Evolutionary conservation across 495 filamentous ascomycete genomes (phyloP).

Genomic region (Aspergillus conjunctus): DNA sequence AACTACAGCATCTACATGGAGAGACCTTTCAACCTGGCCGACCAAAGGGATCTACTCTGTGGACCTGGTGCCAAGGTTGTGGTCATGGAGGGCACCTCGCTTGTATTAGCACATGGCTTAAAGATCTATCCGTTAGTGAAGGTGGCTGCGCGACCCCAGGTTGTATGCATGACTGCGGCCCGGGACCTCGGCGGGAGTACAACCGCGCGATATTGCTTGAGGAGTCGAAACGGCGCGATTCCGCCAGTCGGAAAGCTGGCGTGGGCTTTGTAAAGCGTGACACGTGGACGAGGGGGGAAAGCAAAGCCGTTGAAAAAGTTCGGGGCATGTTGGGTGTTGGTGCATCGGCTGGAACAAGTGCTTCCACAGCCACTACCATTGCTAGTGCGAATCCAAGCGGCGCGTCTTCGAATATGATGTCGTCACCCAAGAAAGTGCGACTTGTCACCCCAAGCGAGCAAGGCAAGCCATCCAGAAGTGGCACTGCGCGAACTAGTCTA

Average conservation of each 20-base stretch:
- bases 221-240: constrained; percentile 44
- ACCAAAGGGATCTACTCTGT: constrained; percentile 46
- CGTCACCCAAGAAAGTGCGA: constrained; percentile 51
- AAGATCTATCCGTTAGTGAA: constrained; percentile 55
- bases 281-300: constrained; percentile 46
- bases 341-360: constrained; percentile 26
- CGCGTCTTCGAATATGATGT: constrained; percentile 35
- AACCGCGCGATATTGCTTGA: constrained; percentile 38
- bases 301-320: constrained; percentile 51
- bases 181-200: constrained; percentile 58
- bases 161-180: constrained; percentile 72
- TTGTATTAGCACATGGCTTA: constrained; percentile 70
- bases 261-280: constrained; percentile 46
- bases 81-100: constrained; percentile 73
- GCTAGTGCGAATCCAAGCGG: constrained; percentile 24
- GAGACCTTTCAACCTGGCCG: constrained; percentile 28
- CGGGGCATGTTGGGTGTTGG: constrained; percentile 47
- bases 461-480: constrained; percentile 29
- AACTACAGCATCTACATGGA: constrained; percentile 22
- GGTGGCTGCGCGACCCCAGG: constrained; percentile 75
- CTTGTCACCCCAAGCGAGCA: constrained; percentile 49
- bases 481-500: constrained; percentile 29
- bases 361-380: constrained; percentile 25
- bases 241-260: constrained; percentile 38
- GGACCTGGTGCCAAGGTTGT: constrained; percentile 75